Percentiles rank a stretch among this genome's conserved stretches.
Conservation (phyloP, 176 grass and related monocot genomes). For the Puccinellia tenuiflora region DNA sequence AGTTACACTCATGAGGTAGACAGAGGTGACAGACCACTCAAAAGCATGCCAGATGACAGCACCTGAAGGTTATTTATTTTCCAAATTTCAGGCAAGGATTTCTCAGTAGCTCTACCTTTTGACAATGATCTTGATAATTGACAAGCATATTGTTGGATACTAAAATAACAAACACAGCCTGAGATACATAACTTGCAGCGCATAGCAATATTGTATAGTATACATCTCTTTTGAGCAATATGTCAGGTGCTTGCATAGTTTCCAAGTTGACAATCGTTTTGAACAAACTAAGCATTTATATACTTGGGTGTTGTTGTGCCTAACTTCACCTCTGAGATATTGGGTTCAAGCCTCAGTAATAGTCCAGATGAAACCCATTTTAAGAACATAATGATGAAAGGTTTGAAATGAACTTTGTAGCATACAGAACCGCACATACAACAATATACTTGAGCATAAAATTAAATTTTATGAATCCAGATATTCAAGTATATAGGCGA, state of each 20-base stretch:
- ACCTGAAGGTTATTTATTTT: constrained; percentile 1
- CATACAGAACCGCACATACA: not conserved
- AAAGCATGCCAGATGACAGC: not conserved
- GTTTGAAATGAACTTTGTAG: not conserved
- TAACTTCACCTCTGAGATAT: not conserved
- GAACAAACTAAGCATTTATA: not conserved
- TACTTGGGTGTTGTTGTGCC: not conserved
- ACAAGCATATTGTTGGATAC: not conserved
- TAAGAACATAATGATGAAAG: constrained; percentile 1
- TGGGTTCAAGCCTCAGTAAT: not conserved
- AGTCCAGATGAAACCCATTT: not conserved
- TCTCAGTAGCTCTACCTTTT: not conserved
- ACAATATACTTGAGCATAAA: not conserved
- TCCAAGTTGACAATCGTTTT: not conserved
- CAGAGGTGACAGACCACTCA: not conserved
- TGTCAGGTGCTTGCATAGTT: not conserved
- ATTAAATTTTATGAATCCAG: not conserved
- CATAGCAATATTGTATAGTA: not conserved
- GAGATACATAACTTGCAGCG: not conserved
- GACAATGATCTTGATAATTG: not conserved
- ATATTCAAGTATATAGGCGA: not conserved
- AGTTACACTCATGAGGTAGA: not conserved
- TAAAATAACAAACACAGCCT: not conserved
- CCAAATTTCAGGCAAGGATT: not conserved
- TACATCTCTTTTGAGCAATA: not conserved